These are phyloP conservation scores for Kuraishia molischiana DNA, from an alignment of 805 yeast species.

Conservation along the genomic window DNA sequence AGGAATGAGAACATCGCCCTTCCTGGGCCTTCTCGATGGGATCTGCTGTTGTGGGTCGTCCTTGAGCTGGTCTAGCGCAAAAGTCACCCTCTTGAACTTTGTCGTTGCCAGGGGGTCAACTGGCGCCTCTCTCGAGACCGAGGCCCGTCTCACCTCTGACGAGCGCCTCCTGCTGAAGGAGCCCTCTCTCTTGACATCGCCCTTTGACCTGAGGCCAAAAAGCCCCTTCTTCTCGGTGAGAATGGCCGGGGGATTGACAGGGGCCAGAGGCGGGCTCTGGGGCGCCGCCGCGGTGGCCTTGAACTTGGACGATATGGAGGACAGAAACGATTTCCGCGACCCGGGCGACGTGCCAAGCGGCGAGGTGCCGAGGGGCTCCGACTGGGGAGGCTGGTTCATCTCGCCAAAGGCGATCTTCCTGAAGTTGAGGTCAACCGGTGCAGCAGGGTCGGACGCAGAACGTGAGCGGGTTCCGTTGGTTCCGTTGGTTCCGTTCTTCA, in stretches of 20 bases:
- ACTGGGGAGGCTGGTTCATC: background rate
- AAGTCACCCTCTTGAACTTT: constrained; percentile 35
- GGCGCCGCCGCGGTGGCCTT: background rate
- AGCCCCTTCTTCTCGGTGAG: constrained; percentile 9
- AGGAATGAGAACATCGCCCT: constrained; percentile 49
- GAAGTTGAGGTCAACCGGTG: background rate
- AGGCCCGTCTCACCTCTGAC: background rate
- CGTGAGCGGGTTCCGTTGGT: background rate
- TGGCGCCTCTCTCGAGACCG: constrained; percentile 5
- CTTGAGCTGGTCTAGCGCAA: constrained; percentile 36
- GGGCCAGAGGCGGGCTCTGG: constrained; percentile 4
- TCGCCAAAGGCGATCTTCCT: background rate
- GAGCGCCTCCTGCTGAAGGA: background rate
- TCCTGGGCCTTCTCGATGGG: constrained; percentile 44
- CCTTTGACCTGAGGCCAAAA: constrained; percentile 10
- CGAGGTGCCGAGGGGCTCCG: background rate
- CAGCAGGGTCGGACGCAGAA: background rate
- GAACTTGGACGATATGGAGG: constrained; percentile 24
- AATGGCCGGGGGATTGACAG: too few relatives aligned
- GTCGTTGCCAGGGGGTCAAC: constrained; percentile 15
- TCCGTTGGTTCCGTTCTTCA: background rate
- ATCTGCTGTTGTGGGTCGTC: constrained; percentile 55
- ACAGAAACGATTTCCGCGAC: constrained; percentile 14
- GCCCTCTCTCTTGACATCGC: background rate
- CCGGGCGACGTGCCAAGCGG: background rate